Evolutionary conservation across 1,284 basidiomycete species (phyloP).

Genomic region (Heimioporus retisporus): DNA sequence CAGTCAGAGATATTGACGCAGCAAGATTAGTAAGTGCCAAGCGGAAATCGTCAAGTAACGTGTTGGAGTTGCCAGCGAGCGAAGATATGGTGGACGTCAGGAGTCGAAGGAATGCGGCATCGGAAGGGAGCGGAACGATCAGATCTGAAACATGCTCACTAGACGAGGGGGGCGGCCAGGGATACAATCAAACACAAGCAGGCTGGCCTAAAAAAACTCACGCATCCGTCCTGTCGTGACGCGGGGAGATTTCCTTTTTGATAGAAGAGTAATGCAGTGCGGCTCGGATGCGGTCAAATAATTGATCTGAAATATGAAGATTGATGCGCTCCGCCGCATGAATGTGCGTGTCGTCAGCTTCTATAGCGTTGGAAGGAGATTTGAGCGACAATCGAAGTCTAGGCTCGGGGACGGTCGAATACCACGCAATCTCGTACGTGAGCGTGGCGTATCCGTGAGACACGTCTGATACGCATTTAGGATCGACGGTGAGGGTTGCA

Average conservation of each 20-base stretch:
- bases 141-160: conserved; percentile 60
- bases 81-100: conserved; percentile 79
- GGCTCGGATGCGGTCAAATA: conserved; percentile 17
- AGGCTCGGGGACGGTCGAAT: conserved; percentile 63
- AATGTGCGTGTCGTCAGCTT: background rate
- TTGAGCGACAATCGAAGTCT: conserved; percentile 61
- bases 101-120: conserved; percentile 86
- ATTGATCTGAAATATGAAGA: conserved; percentile 25
- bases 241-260: background rate
- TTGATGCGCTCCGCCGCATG: conserved; percentile 19
- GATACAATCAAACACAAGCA: background rate
- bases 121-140: conserved; percentile 85
- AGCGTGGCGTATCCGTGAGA: conserved; percentile 36
- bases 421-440: conserved; percentile 65
- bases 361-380: conserved; percentile 21
- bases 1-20: conserved; percentile 64
- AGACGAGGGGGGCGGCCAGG: conserved; percentile 15
- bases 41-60: conserved; percentile 74
- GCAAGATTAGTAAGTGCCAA: conserved; percentile 72
- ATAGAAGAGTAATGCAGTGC: conserved; percentile 9
- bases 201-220: conserved; percentile 9
- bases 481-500: conserved; percentile 4
- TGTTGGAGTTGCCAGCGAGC: conserved; percentile 73
- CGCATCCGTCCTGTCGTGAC: conserved; percentile 11
- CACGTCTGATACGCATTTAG: background rate